Percentiles rank a stretch among this genome's conserved stretches.
These are phyloP conservation scores for Thielaviopsis punctulata DNA, from an alignment of 2,329 filamentous ascomycete species.

Conservation along the genomic window DNA sequence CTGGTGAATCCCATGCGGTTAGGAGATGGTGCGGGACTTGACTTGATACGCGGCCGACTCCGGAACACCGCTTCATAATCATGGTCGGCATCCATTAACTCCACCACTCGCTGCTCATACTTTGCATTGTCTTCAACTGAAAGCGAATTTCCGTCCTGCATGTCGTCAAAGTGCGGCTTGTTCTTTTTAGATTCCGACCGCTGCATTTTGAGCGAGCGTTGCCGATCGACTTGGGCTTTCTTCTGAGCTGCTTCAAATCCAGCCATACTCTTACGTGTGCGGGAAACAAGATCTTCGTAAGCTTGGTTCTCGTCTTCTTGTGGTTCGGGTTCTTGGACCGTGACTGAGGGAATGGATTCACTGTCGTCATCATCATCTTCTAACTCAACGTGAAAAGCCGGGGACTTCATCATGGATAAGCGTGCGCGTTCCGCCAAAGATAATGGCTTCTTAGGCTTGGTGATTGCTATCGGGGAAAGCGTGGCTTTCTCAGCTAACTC, in stretches of 20 bases:
- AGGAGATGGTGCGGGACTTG: slow-evolving; percentile 48
- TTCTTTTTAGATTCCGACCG: slow-evolving; percentile 17
- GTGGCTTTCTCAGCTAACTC: slow-evolving; percentile 36
- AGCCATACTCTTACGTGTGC: slow-evolving; percentile 44
- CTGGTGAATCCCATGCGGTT: slow-evolving; percentile 12
- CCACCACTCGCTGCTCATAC: slow-evolving; percentile 37
- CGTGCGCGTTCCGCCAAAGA: slow-evolving; percentile 65
- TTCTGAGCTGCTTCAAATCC: slow-evolving; percentile 43
- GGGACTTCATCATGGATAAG: slow-evolving; percentile 55
- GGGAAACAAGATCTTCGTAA: slow-evolving; percentile 35
- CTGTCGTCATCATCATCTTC: slow-evolving; percentile 18
- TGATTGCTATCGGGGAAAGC: slow-evolving; percentile 36
- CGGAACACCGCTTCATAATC: slow-evolving; percentile 76
- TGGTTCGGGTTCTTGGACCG: slow-evolving; percentile 10
- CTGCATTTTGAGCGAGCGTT: slow-evolving; percentile 23
- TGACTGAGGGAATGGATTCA: slow-evolving; percentile 13
- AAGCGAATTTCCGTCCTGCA: slow-evolving; percentile 28
- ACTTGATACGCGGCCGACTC: slow-evolving; percentile 62
- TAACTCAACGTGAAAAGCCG: slow-evolving; percentile 17
- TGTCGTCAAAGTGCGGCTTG: slow-evolving; percentile 20
- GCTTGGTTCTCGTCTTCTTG: slow-evolving; percentile 13
- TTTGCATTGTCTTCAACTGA: slow-evolving; percentile 11
- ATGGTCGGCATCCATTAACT: slow-evolving; percentile 48
- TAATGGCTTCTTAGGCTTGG: slow-evolving; percentile 34
- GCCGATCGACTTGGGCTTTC: slow-evolving; percentile 40